Conservation (phyloP, 345 rosid genomes). For the Stellera chamaejasme region DNA sequence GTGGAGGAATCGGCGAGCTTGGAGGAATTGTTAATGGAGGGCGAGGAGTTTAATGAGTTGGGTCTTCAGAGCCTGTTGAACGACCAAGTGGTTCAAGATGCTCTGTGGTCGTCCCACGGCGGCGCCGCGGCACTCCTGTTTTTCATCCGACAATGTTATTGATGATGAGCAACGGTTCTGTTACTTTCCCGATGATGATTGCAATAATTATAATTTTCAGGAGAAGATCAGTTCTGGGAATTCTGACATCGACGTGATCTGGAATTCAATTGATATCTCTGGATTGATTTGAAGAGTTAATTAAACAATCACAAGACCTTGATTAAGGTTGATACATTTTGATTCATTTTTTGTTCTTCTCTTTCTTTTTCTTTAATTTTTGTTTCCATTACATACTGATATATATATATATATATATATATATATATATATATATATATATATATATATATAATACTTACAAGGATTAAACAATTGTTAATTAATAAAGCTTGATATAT, state of each 20-base stretch:
- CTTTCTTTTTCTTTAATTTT: background rate
- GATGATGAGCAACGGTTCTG: conserved; percentile 16
- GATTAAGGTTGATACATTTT: background rate
- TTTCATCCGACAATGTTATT: conserved; percentile 17
- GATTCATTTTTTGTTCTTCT: background rate
- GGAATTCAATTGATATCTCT: conserved; percentile 51
- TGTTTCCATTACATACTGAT: background rate
- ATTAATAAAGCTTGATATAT: too few relatives aligned
- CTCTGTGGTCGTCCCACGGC: conserved; percentile 11
- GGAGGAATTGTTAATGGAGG: conserved; percentile 15
- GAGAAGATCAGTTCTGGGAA: conserved; percentile 25
- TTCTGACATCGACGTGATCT: conserved; percentile 27
- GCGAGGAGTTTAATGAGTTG: conserved; percentile 14
- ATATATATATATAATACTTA: too few relatives aligned
- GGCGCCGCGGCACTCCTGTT: conserved; percentile 14
- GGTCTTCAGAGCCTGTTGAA: conserved; percentile 24
- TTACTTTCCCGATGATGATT: conserved; percentile 27
- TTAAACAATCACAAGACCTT: conserved; percentile 20
- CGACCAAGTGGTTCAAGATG: conserved; percentile 39
- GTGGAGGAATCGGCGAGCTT: conserved; percentile 10
- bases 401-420: too few relatives aligned
- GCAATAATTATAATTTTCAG: background rate
- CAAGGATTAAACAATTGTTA: background rate
- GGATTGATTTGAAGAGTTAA: conserved; percentile 30
- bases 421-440: too few relatives aligned